Conservation (phyloP, 495 filamentous ascomycete species). For the Xylaria telfairii region DNA sequence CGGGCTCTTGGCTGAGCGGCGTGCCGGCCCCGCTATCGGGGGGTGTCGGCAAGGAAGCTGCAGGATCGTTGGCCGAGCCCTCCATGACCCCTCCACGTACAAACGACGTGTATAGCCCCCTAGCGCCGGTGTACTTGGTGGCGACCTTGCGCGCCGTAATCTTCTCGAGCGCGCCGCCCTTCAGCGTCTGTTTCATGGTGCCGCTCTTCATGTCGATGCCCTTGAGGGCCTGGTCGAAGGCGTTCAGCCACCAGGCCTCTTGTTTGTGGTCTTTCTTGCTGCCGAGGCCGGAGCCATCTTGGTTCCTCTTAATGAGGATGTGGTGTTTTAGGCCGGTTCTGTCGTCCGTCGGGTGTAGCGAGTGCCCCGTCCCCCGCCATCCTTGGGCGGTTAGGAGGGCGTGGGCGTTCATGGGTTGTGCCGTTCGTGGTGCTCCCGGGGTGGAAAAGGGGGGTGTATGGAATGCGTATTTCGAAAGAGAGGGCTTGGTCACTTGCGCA, state of each 20-base stretch:
- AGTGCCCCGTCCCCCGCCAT: conserved; percentile 78
- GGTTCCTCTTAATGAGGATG: conserved; percentile 70
- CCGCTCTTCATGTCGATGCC: conserved; percentile 65
- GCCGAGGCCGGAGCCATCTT: conserved; percentile 73
- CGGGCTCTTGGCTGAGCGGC: conserved; percentile 40
- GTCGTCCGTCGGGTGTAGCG: conserved; percentile 70
- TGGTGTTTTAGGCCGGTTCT: conserved; percentile 71
- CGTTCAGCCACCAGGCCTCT: conserved; percentile 81
- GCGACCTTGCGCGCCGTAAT: conserved; percentile 48
- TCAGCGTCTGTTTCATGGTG: conserved; percentile 55
- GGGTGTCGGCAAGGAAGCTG: conserved; percentile 28
- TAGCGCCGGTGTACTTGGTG: conserved; percentile 53
- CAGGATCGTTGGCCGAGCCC: conserved; percentile 63
- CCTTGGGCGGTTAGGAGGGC: conserved; percentile 76
- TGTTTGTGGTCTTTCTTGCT: conserved; percentile 67
- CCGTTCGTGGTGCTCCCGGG: not conserved
- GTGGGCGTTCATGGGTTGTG: conserved; percentile 64
- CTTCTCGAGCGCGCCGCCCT: conserved; percentile 58
- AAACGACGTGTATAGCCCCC: conserved; percentile 81
- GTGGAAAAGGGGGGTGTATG: not conserved
- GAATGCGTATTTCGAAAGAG: not conserved
- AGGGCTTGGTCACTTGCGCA: not conserved
- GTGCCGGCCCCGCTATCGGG: conserved; percentile 42
- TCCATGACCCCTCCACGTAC: conserved; percentile 73
- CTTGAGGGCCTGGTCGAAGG: conserved; percentile 79